Evolutionary conservation across 139 green algal genomes (phyloP).

Genomic region (Pseudopediastrum boryanum): DNA sequence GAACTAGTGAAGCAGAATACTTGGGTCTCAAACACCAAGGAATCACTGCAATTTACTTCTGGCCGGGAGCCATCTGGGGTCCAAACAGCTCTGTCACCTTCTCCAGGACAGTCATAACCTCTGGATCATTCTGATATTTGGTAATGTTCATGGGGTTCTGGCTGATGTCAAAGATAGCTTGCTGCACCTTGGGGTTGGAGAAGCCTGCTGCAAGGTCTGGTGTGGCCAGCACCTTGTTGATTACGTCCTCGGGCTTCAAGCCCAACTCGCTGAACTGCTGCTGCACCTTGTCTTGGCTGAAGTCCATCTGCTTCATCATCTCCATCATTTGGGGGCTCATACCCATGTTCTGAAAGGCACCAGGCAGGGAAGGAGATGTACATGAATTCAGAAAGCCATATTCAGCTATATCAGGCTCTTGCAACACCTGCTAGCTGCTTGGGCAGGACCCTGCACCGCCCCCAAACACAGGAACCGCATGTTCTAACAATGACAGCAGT

Average conservation of each 20-base stretch:
- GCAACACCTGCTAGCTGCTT: no score
- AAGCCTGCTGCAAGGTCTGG: slow-evolving; percentile 81
- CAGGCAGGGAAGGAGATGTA: not conserved
- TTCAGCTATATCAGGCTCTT: not conserved
- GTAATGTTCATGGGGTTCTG: slow-evolving; percentile 83
- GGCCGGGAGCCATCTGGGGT: slow-evolving; percentile 23
- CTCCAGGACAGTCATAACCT: slow-evolving; percentile 74
- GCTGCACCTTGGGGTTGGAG: slow-evolving; percentile 81
- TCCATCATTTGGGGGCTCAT: slow-evolving; percentile 69
- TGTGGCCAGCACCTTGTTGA: slow-evolving; percentile 78
- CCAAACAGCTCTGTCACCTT: slow-evolving; percentile 65
- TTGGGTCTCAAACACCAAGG: not conserved
- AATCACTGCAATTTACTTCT: not conserved
- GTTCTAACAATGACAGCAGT: no score
- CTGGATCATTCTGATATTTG: slow-evolving; percentile 85
- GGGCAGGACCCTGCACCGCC: no score
- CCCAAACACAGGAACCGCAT: no score
- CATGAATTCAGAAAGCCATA: not conserved
- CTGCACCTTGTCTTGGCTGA: slow-evolving; percentile 70
- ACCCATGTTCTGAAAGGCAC: slow-evolving; percentile 23
- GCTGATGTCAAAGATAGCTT: slow-evolving; percentile 83
- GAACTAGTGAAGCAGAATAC: not conserved
- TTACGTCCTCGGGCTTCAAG: slow-evolving; percentile 81
- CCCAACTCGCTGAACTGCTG: slow-evolving; percentile 79
- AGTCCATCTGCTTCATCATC: slow-evolving; percentile 72